Evolutionary conservation across 768 basidiomycete genomes (phyloP).

Genomic region (Daedaleopsis sinensis): DNA sequence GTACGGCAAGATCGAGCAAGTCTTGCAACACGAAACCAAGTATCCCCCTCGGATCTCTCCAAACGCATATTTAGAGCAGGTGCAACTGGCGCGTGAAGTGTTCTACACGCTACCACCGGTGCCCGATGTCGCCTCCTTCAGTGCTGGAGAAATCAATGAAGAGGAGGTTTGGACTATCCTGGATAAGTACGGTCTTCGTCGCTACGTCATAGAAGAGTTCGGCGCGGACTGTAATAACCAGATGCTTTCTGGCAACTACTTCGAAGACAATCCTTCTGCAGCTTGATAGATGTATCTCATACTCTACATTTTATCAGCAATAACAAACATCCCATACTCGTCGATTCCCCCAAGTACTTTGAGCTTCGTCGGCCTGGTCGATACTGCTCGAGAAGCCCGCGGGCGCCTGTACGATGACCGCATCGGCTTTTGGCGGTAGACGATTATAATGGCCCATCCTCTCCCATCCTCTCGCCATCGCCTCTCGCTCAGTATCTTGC

Average conservation of each 20-base stretch:
- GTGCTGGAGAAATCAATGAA: conserved; percentile 43
- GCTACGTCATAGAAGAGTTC: conserved; percentile 31
- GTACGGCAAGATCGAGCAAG: conserved; percentile 71
- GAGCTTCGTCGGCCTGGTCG: no score
- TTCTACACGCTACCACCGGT: conserved; percentile 70
- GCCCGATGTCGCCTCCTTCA: conserved; percentile 44
- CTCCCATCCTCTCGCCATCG: no score
- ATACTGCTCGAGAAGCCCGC: no score
- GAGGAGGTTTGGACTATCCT: conserved; percentile 48
- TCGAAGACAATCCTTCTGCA: conserved; percentile 57
- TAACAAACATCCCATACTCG: no score
- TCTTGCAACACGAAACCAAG: conserved; percentile 54
- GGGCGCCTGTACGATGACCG: no score
- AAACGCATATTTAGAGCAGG: conserved; percentile 63
- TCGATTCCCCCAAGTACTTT: no score
- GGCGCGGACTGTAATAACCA: conserved; percentile 47
- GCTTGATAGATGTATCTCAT: background rate
- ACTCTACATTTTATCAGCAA: background rate
- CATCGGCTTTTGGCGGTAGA: no score
- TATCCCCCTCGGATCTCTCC: conserved; percentile 51
- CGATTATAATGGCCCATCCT: no score
- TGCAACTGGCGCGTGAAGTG: conserved; percentile 61
- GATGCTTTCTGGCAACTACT: conserved; percentile 65
- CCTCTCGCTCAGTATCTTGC: no score
- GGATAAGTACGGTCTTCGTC: conserved; percentile 52